Evolutionary conservation across 2,329 filamentous ascomycete genomes (phyloP).

Genomic region (Spiromastix sp.): DNA sequence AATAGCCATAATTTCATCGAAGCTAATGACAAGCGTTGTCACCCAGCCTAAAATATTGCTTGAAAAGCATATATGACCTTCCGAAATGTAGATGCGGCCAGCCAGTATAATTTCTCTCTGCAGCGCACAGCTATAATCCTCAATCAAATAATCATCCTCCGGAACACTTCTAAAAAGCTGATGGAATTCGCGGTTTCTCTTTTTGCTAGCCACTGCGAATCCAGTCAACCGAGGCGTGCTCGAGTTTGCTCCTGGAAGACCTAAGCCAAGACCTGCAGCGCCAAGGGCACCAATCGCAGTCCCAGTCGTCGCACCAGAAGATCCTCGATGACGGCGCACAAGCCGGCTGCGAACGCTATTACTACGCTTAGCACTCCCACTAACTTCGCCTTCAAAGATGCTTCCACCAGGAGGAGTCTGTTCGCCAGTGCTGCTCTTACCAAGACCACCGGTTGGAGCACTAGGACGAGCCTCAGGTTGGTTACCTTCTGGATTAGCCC

Average conservation of each 20-base stretch:
- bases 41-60: conserved; percentile 99
- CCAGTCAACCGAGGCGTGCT: conserved; percentile 73
- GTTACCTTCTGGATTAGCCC: conserved; percentile 24
- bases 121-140: conserved; percentile 94
- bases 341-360: conserved; percentile 59
- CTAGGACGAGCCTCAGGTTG: conserved; percentile 21
- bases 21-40: conserved; percentile 93
- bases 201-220: conserved; percentile 92
- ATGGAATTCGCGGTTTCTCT: conserved; percentile 93
- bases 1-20: conserved; percentile 92
- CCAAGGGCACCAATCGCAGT: conserved; percentile 63
- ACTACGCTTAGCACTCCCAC: conserved; percentile 47
- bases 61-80: conserved; percentile 95
- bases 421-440: conserved; percentile 39
- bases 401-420: conserved; percentile 57
- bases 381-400: conserved; percentile 52
- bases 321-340: conserved; percentile 66
- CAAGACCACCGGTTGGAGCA: conserved; percentile 10
- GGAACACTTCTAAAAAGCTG: conserved; percentile 89
- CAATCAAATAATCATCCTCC: conserved; percentile 94
- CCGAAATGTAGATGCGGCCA: conserved; percentile 87
- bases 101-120: conserved; percentile 93
- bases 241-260: conserved; percentile 47
- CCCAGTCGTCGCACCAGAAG: conserved; percentile 62
- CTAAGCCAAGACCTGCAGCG: conserved; percentile 59